Evolutionary conservation across 1,284 basidiomycete species (phyloP).

Genomic region (Tylopilus sp.): DNA sequence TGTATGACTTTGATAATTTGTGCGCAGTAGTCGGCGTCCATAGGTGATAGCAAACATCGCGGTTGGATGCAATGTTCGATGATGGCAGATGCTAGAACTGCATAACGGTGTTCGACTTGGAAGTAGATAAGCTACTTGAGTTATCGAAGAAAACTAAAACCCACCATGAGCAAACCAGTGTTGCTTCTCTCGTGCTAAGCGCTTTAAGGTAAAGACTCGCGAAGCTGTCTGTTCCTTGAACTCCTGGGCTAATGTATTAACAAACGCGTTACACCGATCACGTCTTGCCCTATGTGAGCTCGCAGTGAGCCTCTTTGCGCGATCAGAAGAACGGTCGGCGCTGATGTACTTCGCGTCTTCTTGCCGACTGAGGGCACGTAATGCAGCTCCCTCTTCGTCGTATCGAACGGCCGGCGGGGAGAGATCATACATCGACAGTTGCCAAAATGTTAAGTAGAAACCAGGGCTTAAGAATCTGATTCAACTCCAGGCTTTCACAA

Average conservation of each 20-base stretch:
- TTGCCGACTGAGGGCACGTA: slow-evolving; percentile 56
- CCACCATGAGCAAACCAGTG: slow-evolving; percentile 84
- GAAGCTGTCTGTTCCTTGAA: slow-evolving; percentile 73
- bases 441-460: slow-evolving; percentile 95
- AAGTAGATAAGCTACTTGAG: slow-evolving; percentile 11
- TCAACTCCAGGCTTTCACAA: slow-evolving; percentile 6
- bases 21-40: slow-evolving; percentile 94
- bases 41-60: slow-evolving; percentile 86
- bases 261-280: slow-evolving; percentile 58
- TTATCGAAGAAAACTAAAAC: slow-evolving; percentile 18
- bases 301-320: slow-evolving; percentile 52
- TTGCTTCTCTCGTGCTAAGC: slow-evolving; percentile 75
- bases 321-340: slow-evolving; percentile 64
- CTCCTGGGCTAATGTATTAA: slow-evolving; percentile 58
- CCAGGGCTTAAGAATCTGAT: slow-evolving; percentile 53
- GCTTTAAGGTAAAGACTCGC: slow-evolving; percentile 70
- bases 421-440: slow-evolving; percentile 85
- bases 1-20: slow-evolving; percentile 90
- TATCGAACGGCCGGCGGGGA: slow-evolving; percentile 66
- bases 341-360: slow-evolving; percentile 56
- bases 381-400: slow-evolving; percentile 60
- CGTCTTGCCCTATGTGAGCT: slow-evolving; percentile 54
- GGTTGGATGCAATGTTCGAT: slow-evolving; percentile 94
- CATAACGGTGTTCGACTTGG: slow-evolving; percentile 46
- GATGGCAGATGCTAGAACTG: slow-evolving; percentile 55